Evolutionary conservation across 108 stramenopile genomes (phyloP).

Genomic region (Thalassiosira profunda): DNA sequence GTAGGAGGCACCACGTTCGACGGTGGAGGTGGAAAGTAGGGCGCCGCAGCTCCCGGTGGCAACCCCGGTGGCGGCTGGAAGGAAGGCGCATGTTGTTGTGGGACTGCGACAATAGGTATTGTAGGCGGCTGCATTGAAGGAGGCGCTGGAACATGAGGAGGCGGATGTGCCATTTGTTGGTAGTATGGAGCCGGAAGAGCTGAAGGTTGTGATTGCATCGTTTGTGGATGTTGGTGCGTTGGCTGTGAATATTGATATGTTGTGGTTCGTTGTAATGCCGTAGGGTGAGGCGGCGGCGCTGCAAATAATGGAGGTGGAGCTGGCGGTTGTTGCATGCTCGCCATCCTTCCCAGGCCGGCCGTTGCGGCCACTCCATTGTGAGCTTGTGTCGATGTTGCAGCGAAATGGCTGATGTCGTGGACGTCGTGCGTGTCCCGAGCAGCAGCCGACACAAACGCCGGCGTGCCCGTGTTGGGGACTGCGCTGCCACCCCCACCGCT

Average conservation of each 20-base stretch:
- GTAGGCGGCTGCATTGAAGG: background rate
- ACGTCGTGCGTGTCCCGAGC: background rate
- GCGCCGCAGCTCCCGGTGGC: slow-evolving; percentile 4
- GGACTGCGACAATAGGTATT: background rate
- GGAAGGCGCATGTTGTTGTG: background rate
- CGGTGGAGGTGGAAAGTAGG: background rate
- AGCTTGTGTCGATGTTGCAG: too few relatives aligned
- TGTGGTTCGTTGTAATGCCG: too few relatives aligned
- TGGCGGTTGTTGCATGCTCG: background rate
- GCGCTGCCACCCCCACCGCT: slow-evolving; percentile 4
- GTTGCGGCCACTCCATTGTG: too few relatives aligned
- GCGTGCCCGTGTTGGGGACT: background rate
- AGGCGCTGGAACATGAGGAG: background rate
- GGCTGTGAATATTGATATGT: too few relatives aligned
- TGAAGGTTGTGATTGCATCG: too few relatives aligned
- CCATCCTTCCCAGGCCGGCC: background rate
- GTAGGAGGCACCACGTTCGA: background rate
- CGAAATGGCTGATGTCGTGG: background rate
- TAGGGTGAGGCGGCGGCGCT: background rate
- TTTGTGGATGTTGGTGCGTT: too few relatives aligned
- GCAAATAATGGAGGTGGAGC: background rate
- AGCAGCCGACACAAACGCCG: slow-evolving; percentile 29
- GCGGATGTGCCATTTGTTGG: background rate
- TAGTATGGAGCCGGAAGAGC: background rate
- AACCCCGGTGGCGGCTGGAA: slow-evolving; percentile 16